Evolutionary conservation across 306 rosid genomes (phyloP).

Genomic region (Pyrus betulifolia): DNA sequence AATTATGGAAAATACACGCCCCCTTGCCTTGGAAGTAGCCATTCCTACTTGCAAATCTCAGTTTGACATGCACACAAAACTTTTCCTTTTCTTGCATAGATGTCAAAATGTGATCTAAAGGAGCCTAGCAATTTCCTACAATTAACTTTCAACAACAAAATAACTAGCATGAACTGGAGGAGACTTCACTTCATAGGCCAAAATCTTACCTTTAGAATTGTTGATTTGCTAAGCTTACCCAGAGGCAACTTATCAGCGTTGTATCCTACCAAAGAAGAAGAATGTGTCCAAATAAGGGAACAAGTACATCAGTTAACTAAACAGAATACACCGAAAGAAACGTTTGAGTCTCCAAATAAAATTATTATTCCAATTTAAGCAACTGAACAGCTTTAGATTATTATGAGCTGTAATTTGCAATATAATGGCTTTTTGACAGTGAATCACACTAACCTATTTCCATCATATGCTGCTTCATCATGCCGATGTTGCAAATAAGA

Average conservation of each 20-base stretch:
- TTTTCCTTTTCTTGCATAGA: too few relatives aligned
- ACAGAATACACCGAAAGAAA: neutral
- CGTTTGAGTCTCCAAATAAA: neutral
- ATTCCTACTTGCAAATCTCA: too few relatives aligned
- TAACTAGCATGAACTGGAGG: neutral
- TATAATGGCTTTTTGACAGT: conserved; percentile 1
- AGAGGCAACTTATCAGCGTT: conserved; percentile 94
- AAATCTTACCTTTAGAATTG: conserved; percentile 67
- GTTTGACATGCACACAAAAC: too few relatives aligned
- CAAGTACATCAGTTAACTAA: neutral
- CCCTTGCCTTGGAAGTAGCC: too few relatives aligned
- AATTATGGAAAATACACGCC: neutral
- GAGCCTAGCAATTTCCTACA: too few relatives aligned
- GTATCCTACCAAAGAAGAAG: conserved; percentile 53
- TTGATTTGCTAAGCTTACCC: conserved; percentile 91
- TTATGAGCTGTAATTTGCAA: neutral
- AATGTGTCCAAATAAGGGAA: neutral
- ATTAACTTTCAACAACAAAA: neutral
- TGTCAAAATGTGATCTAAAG: too few relatives aligned
- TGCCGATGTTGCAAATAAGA: conserved; percentile 78
- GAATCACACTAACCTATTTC: conserved; percentile 70
- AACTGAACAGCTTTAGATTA: conserved; percentile 10
- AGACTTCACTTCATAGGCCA: neutral
- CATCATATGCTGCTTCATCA: conserved; percentile 99
- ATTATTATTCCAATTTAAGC: conserved; percentile 1